Base-by-base conservation (phyloP, 2,329 filamentous ascomycete genomes). In the Ophiostoma populinum region DNA sequence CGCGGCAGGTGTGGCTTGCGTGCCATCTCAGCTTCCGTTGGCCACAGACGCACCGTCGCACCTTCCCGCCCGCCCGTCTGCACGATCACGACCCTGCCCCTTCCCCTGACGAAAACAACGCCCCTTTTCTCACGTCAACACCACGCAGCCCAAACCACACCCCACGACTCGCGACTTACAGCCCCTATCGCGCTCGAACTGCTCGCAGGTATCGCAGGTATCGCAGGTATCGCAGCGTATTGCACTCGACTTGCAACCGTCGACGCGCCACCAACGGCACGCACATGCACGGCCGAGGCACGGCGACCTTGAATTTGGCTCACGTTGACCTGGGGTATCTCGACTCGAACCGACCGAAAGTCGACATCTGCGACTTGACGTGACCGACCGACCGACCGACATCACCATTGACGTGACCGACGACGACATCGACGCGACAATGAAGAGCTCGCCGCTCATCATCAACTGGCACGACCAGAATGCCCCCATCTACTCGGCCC, bases 391-490 rank as follows among this genome's bases (percentile, higher is more conserved):
- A 25, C 24, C 24, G 24, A 25, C 8, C 8, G n/a, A n/a, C 24
- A 25, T 25, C 32, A 20, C 26, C 19, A 38, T 35, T 39, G 36
- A n/a, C n/a, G n/a, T n/a, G n/a, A n/a, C n/a, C n/a, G n/a, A n/a
- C n/a, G n/a, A n/a, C n/a, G n/a, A n/a, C 32, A 49, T 48, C 24
- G 24, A 25, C 24, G 51, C 51, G 57, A 64, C 56, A 54, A 98
- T 98, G 90, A 95, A 92, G 70, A 86, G 85, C 53, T 78, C 83
- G 51, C 87, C 90, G 48, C 70, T 98, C 47, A 87, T 95, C 53
- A 87, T 98, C 61, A 83, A 92, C 65, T 98, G 90, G 90, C 92
- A 98, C 59, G 82, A 94, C 57, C 82, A 93, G 53, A 93, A 92
- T 60, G 75, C 82, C 49, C 90, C 90, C 40, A 86, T 98, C 54